These are phyloP conservation scores for Allium cepa DNA, from an alignment of 106 monocot genomes.

Conservation along the genomic window DNA sequence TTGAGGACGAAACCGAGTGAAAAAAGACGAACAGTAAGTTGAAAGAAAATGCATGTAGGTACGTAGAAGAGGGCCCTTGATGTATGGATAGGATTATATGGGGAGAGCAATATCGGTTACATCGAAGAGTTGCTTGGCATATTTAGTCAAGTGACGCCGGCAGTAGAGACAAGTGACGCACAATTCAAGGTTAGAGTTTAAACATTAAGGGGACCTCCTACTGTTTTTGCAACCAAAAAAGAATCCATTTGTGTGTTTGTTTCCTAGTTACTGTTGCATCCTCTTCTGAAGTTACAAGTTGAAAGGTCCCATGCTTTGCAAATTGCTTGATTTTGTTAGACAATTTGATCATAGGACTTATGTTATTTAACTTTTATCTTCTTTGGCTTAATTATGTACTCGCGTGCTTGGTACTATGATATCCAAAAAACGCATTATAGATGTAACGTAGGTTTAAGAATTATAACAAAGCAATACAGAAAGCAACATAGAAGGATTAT, in stretches of 20 bases:
- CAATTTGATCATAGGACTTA: neutral
- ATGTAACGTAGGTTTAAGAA: neutral
- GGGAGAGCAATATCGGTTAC: neutral
- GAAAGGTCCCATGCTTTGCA: neutral
- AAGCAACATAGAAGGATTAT: no score
- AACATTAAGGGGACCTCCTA: neutral
- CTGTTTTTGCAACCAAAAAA: neutral
- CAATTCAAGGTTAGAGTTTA: neutral
- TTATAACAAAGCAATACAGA: neutral
- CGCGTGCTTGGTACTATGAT: neutral
- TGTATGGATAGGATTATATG: neutral
- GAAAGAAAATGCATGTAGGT: neutral
- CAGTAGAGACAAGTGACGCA: conserved; percentile 6
- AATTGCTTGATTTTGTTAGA: neutral
- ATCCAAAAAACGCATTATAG: neutral
- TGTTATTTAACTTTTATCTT: neutral
- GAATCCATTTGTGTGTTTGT: conserved; percentile 3
- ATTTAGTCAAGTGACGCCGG: neutral
- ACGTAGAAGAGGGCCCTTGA: neutral
- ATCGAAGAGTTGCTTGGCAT: conserved; percentile 5
- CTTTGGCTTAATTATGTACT: neutral
- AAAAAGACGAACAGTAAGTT: neutral
- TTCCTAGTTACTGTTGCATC: conserved; percentile 1
- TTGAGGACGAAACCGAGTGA: no score
- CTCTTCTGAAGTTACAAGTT: neutral